Conservation (phyloP, 768 basidiomycete species). For the Hericium coralloides region DNA sequence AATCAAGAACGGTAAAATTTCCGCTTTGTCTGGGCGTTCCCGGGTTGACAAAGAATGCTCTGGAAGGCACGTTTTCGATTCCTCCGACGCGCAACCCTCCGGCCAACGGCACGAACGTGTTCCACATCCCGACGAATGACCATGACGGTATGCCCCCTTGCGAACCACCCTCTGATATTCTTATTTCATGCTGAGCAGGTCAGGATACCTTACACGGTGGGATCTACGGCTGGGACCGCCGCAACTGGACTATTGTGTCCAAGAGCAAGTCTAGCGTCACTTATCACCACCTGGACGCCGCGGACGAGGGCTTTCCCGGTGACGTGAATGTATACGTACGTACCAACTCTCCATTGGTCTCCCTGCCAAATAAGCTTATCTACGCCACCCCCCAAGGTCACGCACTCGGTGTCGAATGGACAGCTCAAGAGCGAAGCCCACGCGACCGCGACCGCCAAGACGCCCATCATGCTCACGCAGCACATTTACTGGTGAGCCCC, state of each 20-base stretch:
- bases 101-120: constrained; percentile 34
- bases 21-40: neutral
- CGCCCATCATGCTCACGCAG: constrained; percentile 49
- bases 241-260: constrained; percentile 43
- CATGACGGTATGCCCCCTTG: constrained; percentile 28
- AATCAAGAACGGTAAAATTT: constrained; percentile 35
- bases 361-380: too few species aligned
- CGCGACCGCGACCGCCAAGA: constrained; percentile 40
- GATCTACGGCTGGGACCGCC: constrained; percentile 45
- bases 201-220: constrained; percentile 50
- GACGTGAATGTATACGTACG: constrained; percentile 33
- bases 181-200: constrained; percentile 3
- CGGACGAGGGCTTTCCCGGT: constrained; percentile 48
- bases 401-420: constrained; percentile 39
- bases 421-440: constrained; percentile 33
- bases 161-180: neutral
- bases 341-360: neutral
- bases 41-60: neutral
- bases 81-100: constrained; percentile 39
- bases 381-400: constrained; percentile 26
- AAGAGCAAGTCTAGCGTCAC: constrained; percentile 39
- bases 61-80: constrained; percentile 43
- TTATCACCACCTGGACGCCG: constrained; percentile 42
- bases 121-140: constrained; percentile 43
- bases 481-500: constrained; percentile 40